phyloP scores from a whole-genome alignment of 2,329 filamentous ascomycete species.

The Ceratocystis albifundus region DNA sequence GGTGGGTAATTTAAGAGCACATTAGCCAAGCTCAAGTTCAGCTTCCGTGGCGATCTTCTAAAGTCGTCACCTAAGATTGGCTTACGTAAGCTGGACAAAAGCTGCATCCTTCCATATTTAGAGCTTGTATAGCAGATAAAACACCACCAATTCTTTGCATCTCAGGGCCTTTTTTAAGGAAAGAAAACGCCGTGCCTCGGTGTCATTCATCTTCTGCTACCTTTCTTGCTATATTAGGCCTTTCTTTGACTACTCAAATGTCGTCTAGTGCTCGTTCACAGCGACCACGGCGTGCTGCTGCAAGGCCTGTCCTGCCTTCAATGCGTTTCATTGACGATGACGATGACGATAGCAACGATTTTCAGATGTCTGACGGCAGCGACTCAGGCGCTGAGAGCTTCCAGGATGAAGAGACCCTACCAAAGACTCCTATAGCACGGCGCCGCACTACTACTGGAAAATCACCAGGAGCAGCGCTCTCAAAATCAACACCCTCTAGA shows the following conservation, averaged over 20 bases:
- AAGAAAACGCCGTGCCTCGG: neutral
- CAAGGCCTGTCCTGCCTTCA: neutral
- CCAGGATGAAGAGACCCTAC: constrained; percentile 9
- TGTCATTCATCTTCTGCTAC: neutral
- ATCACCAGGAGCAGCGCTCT: neutral
- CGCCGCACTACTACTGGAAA: neutral
- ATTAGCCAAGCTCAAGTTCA: neutral
- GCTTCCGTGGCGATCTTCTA: neutral
- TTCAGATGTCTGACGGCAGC: constrained; percentile 28
- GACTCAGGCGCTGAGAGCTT: constrained; percentile 29
- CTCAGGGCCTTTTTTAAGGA: neutral
- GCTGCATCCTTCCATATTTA: neutral
- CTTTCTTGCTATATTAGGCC: neutral
- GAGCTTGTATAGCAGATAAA: neutral
- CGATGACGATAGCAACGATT: constrained; percentile 29
- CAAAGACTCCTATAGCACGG: constrained; percentile 3
- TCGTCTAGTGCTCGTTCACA: neutral
- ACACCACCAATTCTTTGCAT: neutral
- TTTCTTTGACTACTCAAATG: neutral
- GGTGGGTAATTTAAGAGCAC: neutral
- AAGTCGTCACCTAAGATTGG: neutral
- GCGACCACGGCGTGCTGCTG: constrained; percentile 15
- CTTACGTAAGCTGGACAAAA: constrained; percentile 1
- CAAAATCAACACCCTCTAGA: neutral
- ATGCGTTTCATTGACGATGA: neutral